Evolutionary conservation across 371 early-diverging fungal genomes (phyloP).

Genomic region (Dichotomocladium elegans): DNA sequence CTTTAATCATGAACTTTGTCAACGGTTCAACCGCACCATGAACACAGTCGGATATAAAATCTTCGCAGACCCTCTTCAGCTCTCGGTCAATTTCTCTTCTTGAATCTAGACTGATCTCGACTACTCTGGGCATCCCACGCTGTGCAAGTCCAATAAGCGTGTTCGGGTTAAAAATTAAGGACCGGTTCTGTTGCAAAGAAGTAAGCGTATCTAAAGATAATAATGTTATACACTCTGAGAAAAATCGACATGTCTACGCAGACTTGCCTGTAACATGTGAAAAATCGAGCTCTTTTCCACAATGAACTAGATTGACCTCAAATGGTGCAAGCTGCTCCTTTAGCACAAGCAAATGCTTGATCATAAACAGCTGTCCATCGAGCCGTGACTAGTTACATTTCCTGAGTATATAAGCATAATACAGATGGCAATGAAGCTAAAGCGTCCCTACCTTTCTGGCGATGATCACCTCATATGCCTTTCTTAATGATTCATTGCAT

Average conservation of each 20-base stretch:
- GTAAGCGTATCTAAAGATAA: slow-evolving; percentile 25
- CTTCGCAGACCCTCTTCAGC: slow-evolving; percentile 71
- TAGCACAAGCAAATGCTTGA: slow-evolving; percentile 77
- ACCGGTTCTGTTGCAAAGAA: slow-evolving; percentile 42
- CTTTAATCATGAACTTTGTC: slow-evolving; percentile 66
- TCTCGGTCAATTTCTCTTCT: slow-evolving; percentile 66
- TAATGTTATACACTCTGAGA: neutral
- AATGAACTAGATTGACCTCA: slow-evolving; percentile 69
- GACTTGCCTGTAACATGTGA: slow-evolving; percentile 50
- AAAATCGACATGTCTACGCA: too few species aligned
- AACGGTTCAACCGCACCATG: slow-evolving; percentile 63
- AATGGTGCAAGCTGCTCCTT: slow-evolving; percentile 80
- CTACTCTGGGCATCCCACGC: slow-evolving; percentile 56
- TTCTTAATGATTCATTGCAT: slow-evolving; percentile 59
- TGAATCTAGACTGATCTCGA: slow-evolving; percentile 56
- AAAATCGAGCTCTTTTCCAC: slow-evolving; percentile 68
- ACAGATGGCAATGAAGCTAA: too few species aligned
- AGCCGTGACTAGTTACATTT: slow-evolving; percentile 37
- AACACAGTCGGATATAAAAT: slow-evolving; percentile 66
- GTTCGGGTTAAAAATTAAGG: slow-evolving; percentile 39
- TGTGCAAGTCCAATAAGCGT: slow-evolving; percentile 52
- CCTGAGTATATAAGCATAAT: neutral
- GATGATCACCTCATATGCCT: slow-evolving; percentile 44
- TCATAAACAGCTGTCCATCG: slow-evolving; percentile 76
- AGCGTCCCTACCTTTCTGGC: slow-evolving; percentile 22